Evolutionary conservation across 164 flowering plant genomes (phyloP).

Genomic region (Vitis labrusca): DNA sequence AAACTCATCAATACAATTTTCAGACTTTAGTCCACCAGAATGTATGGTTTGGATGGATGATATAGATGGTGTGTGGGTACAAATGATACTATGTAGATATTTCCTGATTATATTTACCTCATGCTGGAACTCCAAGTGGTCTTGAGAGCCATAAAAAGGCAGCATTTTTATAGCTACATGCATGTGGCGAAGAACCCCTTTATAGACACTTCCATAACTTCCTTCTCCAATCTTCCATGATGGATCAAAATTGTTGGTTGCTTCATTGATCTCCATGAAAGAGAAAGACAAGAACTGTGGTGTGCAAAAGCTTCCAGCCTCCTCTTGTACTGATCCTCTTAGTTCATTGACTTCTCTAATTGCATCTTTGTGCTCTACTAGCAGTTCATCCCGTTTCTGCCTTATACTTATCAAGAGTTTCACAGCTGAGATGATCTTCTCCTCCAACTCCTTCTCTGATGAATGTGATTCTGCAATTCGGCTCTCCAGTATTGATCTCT

Average conservation of each 20-base stretch:
- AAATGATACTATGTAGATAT: background rate
- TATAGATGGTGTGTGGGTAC: background rate
- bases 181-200: conserved; percentile 44
- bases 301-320: conserved; percentile 13
- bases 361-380: conserved; percentile 36
- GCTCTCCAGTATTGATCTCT: conserved; percentile 44
- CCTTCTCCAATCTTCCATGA: conserved; percentile 60
- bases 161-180: conserved; percentile 63
- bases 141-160: conserved; percentile 44
- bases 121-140: conserved; percentile 36
- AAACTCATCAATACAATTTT: background rate
- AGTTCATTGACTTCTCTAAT: conserved; percentile 26
- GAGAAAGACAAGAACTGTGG: conserved; percentile 37
- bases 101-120: conserved; percentile 35
- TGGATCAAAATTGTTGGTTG: conserved; percentile 52
- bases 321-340: conserved; percentile 13
- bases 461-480: conserved; percentile 37
- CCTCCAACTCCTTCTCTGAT: conserved; percentile 47
- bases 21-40: background rate
- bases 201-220: conserved; percentile 49
- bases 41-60: background rate
- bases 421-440: conserved; percentile 62
- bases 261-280: conserved; percentile 52
- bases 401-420: conserved; percentile 43
- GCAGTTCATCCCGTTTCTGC: conserved; percentile 39